These are phyloP conservation scores for Grosmannia serpens DNA, from an alignment of 2,329 filamentous ascomycete species.

Conservation along the genomic window DNA sequence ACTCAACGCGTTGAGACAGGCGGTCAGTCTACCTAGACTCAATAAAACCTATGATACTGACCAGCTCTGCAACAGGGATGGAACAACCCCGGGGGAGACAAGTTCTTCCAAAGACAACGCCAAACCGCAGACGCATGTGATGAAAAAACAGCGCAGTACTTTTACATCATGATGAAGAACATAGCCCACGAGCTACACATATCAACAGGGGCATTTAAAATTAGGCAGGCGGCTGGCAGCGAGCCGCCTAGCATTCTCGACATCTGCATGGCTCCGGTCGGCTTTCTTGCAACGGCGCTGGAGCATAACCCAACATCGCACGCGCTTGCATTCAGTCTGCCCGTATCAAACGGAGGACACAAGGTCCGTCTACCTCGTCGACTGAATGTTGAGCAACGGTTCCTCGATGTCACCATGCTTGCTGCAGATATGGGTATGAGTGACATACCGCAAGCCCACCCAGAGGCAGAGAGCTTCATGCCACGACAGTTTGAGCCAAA, in stretches of 20 bases:
- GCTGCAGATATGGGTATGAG: conserved; percentile 31
- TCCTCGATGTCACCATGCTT: conserved; percentile 40
- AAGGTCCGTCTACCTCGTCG: conserved; percentile 17
- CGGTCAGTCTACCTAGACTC: neutral
- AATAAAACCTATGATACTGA: neutral
- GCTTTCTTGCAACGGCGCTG: conserved; percentile 30
- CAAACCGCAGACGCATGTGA: conserved; percentile 12
- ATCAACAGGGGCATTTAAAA: conserved; percentile 20
- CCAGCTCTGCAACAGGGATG: conserved; percentile 25
- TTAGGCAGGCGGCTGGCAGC: conserved; percentile 2
- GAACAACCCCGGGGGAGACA: conserved; percentile 29
- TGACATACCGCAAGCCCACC: conserved; percentile 21
- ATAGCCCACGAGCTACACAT: conserved; percentile 31
- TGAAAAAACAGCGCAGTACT: conserved; percentile 16
- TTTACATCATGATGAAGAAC: conserved; percentile 30
- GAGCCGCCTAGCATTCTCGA: conserved; percentile 31
- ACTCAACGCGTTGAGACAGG: neutral
- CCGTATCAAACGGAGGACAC: conserved; percentile 27
- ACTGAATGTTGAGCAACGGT: conserved; percentile 11
- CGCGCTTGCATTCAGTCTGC: conserved; percentile 29
- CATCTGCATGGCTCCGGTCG: conserved; percentile 44
- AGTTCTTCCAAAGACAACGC: conserved; percentile 28
- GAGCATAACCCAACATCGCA: conserved; percentile 21
- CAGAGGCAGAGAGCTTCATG: conserved; percentile 18
- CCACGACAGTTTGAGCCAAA: conserved; percentile 23